Evolutionary conservation across 169 alveolate species (phyloP), one percentile per base, ranked within the genome.

Genomic region (Eimeria necatrix): DNA sequence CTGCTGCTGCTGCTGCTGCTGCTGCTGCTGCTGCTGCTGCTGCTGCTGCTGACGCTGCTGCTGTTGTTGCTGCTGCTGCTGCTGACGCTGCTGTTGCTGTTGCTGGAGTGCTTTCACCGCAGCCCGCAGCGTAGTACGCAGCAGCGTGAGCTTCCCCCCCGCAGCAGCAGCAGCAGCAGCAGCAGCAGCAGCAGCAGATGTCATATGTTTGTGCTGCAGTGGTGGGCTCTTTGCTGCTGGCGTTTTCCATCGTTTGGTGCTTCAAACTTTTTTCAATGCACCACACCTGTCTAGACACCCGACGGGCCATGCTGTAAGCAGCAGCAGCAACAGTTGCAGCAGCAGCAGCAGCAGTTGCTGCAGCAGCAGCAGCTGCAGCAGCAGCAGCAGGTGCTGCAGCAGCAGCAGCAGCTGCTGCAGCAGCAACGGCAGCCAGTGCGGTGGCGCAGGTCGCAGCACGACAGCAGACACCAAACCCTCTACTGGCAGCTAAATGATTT

Each of bases 251-350:
- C 68, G 98, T 98, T 3, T 98, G 99, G 99, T 97, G 97, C 76
- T 96, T 98, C 49, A 98, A 98, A 88, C 95, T 97, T 56, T 96
- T 96, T 74, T 98, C 99, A 2, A 98, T 98, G 96, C 99, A 98
- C 89, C 99, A 98, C 92, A 99, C 98, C 7, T 98, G 99, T 95
- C 98, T 96, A 88, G 99, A 98, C 81, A 96, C 96, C 59, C 96
- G 99, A 83, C 71, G 97, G 52, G 96, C 98, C 53, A 90, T 70
- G 87, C 52, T 73, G 46, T 24, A 73, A 12, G 51, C 52, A 41
- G 51, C 83, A 73, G 83, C 83, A 73, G 83, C 83, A 73, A 14
- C 83, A 73, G 24, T 12, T 16, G 20, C 20, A 8, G n/a, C 16
- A 18, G 46, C 83, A 73, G 46, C 2, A 0, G 46, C 24, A 12